phyloP scores from a whole-genome alignment of 1,284 basidiomycete genomes.

The Marasmius fiardii region DNA sequence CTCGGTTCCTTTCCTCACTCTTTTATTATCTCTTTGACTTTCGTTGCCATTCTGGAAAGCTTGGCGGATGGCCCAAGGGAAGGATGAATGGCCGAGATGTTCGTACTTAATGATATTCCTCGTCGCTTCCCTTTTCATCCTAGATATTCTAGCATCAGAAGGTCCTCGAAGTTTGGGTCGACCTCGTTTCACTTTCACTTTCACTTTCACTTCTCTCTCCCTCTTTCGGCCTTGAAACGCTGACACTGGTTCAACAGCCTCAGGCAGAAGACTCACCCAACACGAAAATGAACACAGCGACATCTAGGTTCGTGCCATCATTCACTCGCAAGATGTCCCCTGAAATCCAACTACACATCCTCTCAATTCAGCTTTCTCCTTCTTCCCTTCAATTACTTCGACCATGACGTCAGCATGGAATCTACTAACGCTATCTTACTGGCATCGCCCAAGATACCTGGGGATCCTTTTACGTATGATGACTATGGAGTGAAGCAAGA shows the following conservation, averaged over 20 bases:
- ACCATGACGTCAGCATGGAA: conserved; percentile 57
- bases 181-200: too few relatives aligned
- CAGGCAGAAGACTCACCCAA: conserved; percentile 60
- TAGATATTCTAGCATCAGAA: too few relatives aligned
- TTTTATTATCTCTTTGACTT: too few relatives aligned
- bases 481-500: conserved; percentile 51
- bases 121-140: too few relatives aligned
- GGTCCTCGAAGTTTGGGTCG: too few relatives aligned
- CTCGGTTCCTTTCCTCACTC: too few relatives aligned
- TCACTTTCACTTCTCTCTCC: too few relatives aligned
- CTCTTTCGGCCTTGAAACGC: background rate
- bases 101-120: too few relatives aligned
- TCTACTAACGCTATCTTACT: conserved; percentile 53
- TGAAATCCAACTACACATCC: background rate
- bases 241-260: conserved; percentile 30
- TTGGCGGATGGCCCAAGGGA: too few relatives aligned
- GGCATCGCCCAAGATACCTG: conserved; percentile 34
- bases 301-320: conserved; percentile 39
- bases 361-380: conserved; percentile 45
- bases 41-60: too few relatives aligned
- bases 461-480: conserved; percentile 39
- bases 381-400: conserved; percentile 63
- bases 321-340: background rate
- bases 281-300: conserved; percentile 57
- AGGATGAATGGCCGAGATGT: too few relatives aligned